Evolutionary conservation across 2,329 filamentous ascomycete genomes (phyloP).

Genomic region (Claviceps paspali): DNA sequence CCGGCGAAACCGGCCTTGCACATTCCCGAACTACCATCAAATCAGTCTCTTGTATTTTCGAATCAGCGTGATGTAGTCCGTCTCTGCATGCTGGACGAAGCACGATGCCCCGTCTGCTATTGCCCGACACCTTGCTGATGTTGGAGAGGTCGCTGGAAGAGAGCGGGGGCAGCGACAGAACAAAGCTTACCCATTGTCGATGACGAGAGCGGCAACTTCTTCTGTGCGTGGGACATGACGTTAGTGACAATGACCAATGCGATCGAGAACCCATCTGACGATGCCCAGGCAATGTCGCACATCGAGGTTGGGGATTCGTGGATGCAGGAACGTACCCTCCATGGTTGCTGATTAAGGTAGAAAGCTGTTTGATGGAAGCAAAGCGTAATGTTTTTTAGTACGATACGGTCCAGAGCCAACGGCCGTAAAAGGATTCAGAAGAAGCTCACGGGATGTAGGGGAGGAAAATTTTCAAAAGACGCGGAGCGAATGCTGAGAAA

Average conservation of each 20-base stretch:
- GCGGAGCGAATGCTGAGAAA: conserved; percentile 8
- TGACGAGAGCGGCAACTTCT: conserved; percentile 99
- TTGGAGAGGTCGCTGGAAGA: conserved; percentile 21
- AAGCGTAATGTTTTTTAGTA: conserved; percentile 7
- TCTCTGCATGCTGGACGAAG: not conserved
- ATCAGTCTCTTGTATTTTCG: conserved; percentile 21
- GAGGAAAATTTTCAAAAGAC: conserved; percentile 1
- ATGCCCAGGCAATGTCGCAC: conserved; percentile 1
- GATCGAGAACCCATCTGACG: not conserved
- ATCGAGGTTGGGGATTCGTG: conserved; percentile 1
- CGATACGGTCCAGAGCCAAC: not conserved
- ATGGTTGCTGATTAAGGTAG: conserved; percentile 35
- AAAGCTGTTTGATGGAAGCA: conserved; percentile 14
- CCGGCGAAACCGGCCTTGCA: conserved; percentile 99
- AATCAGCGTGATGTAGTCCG: not conserved
- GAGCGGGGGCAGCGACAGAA: conserved; percentile 11
- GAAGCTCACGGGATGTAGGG: conserved; percentile 10
- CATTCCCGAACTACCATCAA: conserved; percentile 81
- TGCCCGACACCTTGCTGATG: conserved; percentile 1
- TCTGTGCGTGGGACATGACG: conserved; percentile 44
- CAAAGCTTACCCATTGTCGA: conserved; percentile 99
- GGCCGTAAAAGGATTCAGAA: conserved; percentile 2
- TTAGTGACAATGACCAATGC: conserved; percentile 23
- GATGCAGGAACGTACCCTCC: conserved; percentile 31
- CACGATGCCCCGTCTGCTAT: not conserved